Evolutionary conservation across 805 yeast genomes (phyloP), one percentile per base, ranked within the genome.

Genomic region (Isabelozyma pseudorhagii): DNA sequence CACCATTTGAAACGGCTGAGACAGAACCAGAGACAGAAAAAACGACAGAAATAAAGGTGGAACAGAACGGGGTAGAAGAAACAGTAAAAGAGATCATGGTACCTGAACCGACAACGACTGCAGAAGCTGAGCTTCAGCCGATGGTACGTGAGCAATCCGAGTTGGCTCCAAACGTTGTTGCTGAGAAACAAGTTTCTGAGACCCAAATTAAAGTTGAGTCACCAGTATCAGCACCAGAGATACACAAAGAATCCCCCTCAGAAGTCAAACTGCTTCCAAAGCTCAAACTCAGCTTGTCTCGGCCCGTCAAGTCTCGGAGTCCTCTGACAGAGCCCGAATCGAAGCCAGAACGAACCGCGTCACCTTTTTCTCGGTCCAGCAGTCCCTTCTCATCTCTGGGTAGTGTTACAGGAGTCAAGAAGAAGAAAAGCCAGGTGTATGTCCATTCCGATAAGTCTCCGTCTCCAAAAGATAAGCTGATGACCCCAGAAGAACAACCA

Each of bases 1-100:
- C 63, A 3, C 82, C 83, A 6, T 71, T 75, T 31, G 40, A 15
- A 15, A 21, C 25, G 25, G 28, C 2, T 18, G 28, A 46, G 31
- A 10, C 17, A 8, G 18, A 5, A 21, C 25, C 21, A 11, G 44
- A 14, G 15, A 14, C 29, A 11, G 17, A 6, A 3, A 21, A 45
- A 25, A 10, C 11, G 25, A 15, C 21, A 8, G 47, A 21, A 13
- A 18, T 17, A 25, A 21, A 21, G 40, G 45, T 42, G 8, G 40
- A 38, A 38, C 17, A n/a, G 40, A n/a, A 10, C 14, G 40, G 14
- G 15, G 36, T 31, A 31, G 40, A 38, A 38, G 18, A 8, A 15
- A n/a, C 17, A 28, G 38, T 2, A 42, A 8, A 11, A 14, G 40
- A 38, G 18, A 38, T 3, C 8, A 5, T 15, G 13, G 40, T 8